These are phyloP conservation scores for Rhytidhysteron rufulum DNA, from an alignment of 2,329 filamentous ascomycete genomes.

Conservation along the genomic window DNA sequence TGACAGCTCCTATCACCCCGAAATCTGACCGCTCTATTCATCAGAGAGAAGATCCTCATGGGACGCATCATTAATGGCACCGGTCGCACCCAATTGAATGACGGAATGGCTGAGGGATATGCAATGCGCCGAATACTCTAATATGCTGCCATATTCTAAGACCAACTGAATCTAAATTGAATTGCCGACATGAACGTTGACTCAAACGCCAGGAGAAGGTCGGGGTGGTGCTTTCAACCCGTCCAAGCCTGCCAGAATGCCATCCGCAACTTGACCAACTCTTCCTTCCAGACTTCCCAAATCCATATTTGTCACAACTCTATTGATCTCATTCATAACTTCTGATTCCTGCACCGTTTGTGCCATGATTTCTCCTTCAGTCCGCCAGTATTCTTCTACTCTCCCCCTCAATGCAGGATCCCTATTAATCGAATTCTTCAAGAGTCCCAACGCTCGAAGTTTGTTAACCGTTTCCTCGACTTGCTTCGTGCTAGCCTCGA, in stretches of 20 bases:
- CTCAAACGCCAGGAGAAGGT: too few species aligned
- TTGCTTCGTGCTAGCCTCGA: slow-evolving; percentile 56
- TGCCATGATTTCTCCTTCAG: slow-evolving; percentile 68
- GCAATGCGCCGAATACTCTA: too few species aligned
- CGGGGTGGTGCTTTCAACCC: too few species aligned
- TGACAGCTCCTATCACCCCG: too few species aligned
- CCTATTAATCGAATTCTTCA: slow-evolving; percentile 75
- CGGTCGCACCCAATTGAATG: too few species aligned
- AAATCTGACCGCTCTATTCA: too few species aligned
- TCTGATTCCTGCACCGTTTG: slow-evolving; percentile 76
- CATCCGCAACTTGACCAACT: slow-evolving; percentile 51
- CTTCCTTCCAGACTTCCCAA: slow-evolving; percentile 59
- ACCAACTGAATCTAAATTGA: too few species aligned
- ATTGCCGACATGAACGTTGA: too few species aligned
- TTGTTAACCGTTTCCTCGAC: slow-evolving; percentile 62
- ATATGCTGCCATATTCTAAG: too few species aligned
- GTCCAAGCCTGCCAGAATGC: slow-evolving; percentile 30
- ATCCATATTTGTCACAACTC: slow-evolving; percentile 63
- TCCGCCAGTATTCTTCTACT: slow-evolving; percentile 72
- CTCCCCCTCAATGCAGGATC: slow-evolving; percentile 66
- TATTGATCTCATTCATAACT: slow-evolving; percentile 67
- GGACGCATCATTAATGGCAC: too few species aligned
- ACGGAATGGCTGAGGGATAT: too few species aligned
- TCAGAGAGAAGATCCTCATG: too few species aligned
- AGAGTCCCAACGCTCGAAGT: slow-evolving; percentile 67